Conservation (phyloP, 495 filamentous ascomycete genomes). For the Cudoniella acicularis region DNA sequence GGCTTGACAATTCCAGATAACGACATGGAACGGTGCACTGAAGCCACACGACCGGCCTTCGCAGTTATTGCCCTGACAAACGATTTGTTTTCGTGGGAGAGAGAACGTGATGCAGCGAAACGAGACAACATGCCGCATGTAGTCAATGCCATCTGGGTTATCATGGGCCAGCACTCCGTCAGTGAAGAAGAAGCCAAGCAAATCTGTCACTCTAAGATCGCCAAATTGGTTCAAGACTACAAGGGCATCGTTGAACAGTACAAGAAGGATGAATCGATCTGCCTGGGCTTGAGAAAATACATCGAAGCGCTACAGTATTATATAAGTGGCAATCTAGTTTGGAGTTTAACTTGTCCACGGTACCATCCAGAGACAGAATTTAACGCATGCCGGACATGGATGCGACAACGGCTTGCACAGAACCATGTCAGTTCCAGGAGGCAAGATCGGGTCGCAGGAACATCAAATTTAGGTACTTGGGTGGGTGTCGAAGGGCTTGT, state of each 20-base stretch:
- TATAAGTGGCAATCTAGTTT: slow-evolving; percentile 29
- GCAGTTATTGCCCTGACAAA: slow-evolving; percentile 30
- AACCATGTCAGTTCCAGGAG: no score
- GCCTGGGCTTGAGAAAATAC: slow-evolving; percentile 11
- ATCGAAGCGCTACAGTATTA: slow-evolving; percentile 27
- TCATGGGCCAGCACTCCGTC: slow-evolving; percentile 29
- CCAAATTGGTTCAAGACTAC: no score
- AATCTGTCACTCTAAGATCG: slow-evolving; percentile 14
- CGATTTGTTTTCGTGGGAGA: slow-evolving; percentile 31
- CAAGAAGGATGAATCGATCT: background rate
- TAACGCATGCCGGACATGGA: no score
- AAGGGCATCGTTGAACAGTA: background rate
- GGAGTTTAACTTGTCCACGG: slow-evolving; percentile 31
- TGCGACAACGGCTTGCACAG: no score
- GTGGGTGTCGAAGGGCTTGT: no score
- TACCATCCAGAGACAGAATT: no score
- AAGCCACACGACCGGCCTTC: slow-evolving; percentile 27
- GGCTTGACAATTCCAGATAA: slow-evolving; percentile 7
- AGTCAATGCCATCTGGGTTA: slow-evolving; percentile 36
- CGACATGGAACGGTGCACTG: slow-evolving; percentile 7
- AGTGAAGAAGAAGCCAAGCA: slow-evolving; percentile 24
- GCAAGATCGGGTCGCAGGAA: no score
- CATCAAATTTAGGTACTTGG: no score
- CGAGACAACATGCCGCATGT: slow-evolving; percentile 2
- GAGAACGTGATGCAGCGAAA: slow-evolving; percentile 26